phyloP scores from a whole-genome alignment of 108 stramenopile genomes.

The Heterococcus sp. region DNA sequence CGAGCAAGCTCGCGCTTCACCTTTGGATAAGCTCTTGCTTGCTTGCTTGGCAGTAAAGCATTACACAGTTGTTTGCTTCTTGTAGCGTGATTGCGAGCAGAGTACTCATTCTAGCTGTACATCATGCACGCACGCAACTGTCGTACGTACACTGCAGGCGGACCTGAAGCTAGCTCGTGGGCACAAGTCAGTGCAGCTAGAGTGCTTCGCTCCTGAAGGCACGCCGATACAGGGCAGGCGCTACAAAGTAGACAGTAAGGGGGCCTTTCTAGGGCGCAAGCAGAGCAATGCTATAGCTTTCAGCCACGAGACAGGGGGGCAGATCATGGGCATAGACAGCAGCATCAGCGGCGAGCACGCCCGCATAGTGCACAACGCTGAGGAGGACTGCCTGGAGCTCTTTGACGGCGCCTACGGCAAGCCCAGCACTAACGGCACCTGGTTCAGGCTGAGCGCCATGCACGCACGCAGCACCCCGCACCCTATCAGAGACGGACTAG shows the following conservation, averaged over 20 bases:
- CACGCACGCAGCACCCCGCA: constrained; percentile 30
- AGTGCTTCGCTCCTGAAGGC: constrained; percentile 63
- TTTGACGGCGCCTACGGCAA: constrained; percentile 37
- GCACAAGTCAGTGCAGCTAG: constrained; percentile 25
- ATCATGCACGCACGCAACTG: no score
- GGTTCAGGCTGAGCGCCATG: constrained; percentile 46
- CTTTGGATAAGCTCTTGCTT: no score
- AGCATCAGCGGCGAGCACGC: constrained; percentile 59
- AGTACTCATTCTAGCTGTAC: no score
- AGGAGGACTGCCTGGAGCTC: constrained; percentile 28
- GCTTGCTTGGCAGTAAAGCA: no score
- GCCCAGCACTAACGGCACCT: constrained; percentile 7
- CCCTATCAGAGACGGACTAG: constrained; percentile 3
- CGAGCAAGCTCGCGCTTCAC: no score
- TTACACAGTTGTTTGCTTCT: no score
- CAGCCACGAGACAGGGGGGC: constrained; percentile 17
- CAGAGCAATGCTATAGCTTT: constrained; percentile 53
- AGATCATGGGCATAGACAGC: constrained; percentile 49
- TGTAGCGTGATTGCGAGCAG: no score
- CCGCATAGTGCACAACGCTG: constrained; percentile 45
- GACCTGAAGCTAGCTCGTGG: constrained; percentile 11
- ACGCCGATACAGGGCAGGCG: constrained; percentile 55
- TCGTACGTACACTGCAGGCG: constrained; percentile 18
- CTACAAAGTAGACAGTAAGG: constrained; percentile 29
- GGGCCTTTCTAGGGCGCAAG: constrained; percentile 55